Evolutionary conservation across 495 filamentous ascomycete genomes (phyloP).

Genomic region (Neurospora sp.): DNA sequence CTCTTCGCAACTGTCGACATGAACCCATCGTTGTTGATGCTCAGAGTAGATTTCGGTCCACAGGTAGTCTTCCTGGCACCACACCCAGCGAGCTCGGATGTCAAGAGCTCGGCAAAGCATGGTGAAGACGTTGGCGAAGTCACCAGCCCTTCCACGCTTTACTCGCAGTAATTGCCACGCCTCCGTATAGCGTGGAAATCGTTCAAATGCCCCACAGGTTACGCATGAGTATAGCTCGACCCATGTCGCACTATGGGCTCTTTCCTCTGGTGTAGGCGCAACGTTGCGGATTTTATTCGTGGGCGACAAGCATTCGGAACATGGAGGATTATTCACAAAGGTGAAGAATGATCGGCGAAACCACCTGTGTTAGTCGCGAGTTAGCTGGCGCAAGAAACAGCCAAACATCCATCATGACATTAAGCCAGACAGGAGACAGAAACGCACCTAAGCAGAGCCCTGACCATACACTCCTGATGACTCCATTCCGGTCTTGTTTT

Average conservation of each 20-base stretch:
- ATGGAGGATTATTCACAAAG: slow-evolving; percentile 92
- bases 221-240: slow-evolving; percentile 77
- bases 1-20: slow-evolving; percentile 91
- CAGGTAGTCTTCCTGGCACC: slow-evolving; percentile 94
- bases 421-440: background rate
- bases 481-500: slow-evolving; percentile 84
- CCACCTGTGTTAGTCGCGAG: slow-evolving; percentile 51
- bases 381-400: slow-evolving; percentile 5
- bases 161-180: slow-evolving; percentile 89
- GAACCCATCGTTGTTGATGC: slow-evolving; percentile 89
- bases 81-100: slow-evolving; percentile 89
- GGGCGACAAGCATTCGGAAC: slow-evolving; percentile 68
- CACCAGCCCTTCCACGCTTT: slow-evolving; percentile 72
- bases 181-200: slow-evolving; percentile 91
- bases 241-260: slow-evolving; percentile 70
- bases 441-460: slow-evolving; percentile 68
- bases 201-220: slow-evolving; percentile 64
- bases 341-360: slow-evolving; percentile 92
- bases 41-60: slow-evolving; percentile 98
- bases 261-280: slow-evolving; percentile 77
- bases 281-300: slow-evolving; percentile 74
- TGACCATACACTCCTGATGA: slow-evolving; percentile 95
- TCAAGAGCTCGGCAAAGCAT: slow-evolving; percentile 95
- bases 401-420: background rate
- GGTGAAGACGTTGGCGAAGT: slow-evolving; percentile 98